Evolutionary conservation across 1,284 basidiomycete genomes (phyloP), one percentile per base, ranked within the genome.

Genomic region (Trichosporon coremiiforme): DNA sequence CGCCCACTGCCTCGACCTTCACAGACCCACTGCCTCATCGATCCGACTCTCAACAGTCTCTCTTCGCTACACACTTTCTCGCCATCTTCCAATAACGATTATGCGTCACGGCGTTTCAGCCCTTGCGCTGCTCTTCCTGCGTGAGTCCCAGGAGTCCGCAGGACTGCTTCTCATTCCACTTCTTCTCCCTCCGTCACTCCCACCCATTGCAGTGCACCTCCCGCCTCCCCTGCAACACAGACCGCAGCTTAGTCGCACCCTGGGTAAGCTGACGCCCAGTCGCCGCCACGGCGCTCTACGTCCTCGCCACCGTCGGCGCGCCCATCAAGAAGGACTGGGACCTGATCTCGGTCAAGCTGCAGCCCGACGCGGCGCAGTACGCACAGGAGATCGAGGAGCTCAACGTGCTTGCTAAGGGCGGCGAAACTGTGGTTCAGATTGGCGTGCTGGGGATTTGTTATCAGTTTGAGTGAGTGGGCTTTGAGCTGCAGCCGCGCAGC

Each of bases 401-500:
- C 20, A 25, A 25, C 50, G 50, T 53, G 2, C 5, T 4, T n/a
- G 50, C 50, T 2, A 8, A 12, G 4, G 50, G 50, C 20, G 29
- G 29, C 31, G 29, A 33, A 8, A 62, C 57, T 4, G 35, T 62
- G n/a, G 57, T 22, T 2, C 57, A 62, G 57, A 13, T 62, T 12
- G 57, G 57, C 31, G 31, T 62, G 15, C 57, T 62, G 12, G 57
- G 57, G 29, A 35, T 62, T 13, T 62, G 57, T 20, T 73, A 74
- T 53, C 55, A 60, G 3, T 38, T 47, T 22, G 57, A 17, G 66
- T 67, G 38, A 67, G 66, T 67, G 68, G 13, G 13, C 55, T 2
- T 22, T 25, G 25, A 25, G 25, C 25, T 25, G 25, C 25, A 25
- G 25, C 25, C 25, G 25, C 25, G 25, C 25, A 25, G 25, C 25